Conservation (phyloP, 257 asterid species). For the Eucommia ulmoides region DNA sequence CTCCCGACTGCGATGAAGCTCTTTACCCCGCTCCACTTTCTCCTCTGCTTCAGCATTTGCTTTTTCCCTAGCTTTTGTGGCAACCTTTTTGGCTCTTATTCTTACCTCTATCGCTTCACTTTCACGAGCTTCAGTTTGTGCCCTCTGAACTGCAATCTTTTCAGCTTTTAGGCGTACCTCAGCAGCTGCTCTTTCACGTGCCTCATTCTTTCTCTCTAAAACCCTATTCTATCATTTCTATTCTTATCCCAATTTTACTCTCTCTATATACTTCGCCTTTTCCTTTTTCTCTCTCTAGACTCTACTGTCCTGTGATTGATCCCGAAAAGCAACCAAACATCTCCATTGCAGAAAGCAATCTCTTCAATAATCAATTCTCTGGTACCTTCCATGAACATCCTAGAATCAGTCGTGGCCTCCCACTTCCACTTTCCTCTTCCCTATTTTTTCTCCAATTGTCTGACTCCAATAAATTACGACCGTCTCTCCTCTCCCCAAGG, state of each 20-base stretch:
- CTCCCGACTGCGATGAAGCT: too few relatives aligned
- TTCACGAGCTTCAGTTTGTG: conserved; percentile 93
- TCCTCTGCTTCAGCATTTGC: conserved; percentile 42
- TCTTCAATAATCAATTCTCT: too few relatives aligned
- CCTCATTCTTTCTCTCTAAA: conserved; percentile 55
- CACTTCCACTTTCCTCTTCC: conserved; percentile 27
- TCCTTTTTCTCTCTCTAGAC: conserved; percentile 58
- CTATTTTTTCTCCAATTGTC: too few relatives aligned
- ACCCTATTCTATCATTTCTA: conserved; percentile 61
- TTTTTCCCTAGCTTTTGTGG: conserved; percentile 78
- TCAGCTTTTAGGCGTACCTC: conserved; percentile 84
- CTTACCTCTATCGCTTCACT: conserved; percentile 92
- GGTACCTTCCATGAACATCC: conserved; percentile 90
- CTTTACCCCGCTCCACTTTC: conserved; percentile 51
- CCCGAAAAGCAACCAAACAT: too few relatives aligned
- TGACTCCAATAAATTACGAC: too few relatives aligned
- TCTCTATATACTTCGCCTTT: conserved; percentile 8
- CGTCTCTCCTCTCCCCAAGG: too few relatives aligned
- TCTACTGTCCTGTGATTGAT: too few relatives aligned
- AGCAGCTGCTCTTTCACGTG: conserved; percentile 60
- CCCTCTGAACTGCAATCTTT: conserved; percentile 91
- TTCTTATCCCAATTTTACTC: neutral
- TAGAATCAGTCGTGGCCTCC: conserved; percentile 69
- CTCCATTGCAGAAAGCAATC: too few relatives aligned
- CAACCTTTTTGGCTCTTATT: conserved; percentile 76